These are phyloP conservation scores for Fonsecaea pugnacius DNA, from an alignment of 2,329 filamentous ascomycete genomes.

Conservation along the genomic window DNA sequence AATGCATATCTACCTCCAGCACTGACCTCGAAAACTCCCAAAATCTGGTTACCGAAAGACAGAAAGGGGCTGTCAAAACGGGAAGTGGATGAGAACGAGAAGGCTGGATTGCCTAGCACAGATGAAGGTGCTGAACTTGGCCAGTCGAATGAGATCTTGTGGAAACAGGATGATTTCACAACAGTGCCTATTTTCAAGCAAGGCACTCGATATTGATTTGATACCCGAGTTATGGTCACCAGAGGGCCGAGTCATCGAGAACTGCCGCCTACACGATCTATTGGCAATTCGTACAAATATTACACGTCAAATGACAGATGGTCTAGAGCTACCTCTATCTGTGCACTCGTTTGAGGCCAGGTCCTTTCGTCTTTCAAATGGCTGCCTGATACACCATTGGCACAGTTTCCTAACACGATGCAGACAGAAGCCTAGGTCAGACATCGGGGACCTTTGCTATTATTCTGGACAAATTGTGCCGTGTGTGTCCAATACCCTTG, in stretches of 20 bases:
- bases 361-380: background rate
- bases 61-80: slow-evolving; percentile 72
- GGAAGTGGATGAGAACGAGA: slow-evolving; percentile 81
- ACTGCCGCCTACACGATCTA: too few species aligned
- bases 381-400: background rate
- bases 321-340: background rate
- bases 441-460: background rate
- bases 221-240: background rate
- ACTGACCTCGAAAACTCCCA: slow-evolving; percentile 64
- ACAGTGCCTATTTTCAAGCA: slow-evolving; percentile 38
- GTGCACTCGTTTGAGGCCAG: background rate
- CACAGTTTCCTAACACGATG: background rate
- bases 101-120: slow-evolving; percentile 70
- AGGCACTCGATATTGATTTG: slow-evolving; percentile 29
- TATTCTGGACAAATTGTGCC: background rate
- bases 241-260: background rate
- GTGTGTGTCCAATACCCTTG: background rate
- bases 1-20: slow-evolving; percentile 77
- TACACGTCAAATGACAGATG: background rate
- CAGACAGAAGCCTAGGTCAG: background rate
- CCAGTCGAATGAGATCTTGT: slow-evolving; percentile 68
- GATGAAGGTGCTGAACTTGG: slow-evolving; percentile 74
- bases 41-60: slow-evolving; percentile 83
- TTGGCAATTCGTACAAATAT: background rate
- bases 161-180: slow-evolving; percentile 57